These are phyloP conservation scores for Pueraria montana DNA, from an alignment of 306 rosid species.

Conservation along the genomic window DNA sequence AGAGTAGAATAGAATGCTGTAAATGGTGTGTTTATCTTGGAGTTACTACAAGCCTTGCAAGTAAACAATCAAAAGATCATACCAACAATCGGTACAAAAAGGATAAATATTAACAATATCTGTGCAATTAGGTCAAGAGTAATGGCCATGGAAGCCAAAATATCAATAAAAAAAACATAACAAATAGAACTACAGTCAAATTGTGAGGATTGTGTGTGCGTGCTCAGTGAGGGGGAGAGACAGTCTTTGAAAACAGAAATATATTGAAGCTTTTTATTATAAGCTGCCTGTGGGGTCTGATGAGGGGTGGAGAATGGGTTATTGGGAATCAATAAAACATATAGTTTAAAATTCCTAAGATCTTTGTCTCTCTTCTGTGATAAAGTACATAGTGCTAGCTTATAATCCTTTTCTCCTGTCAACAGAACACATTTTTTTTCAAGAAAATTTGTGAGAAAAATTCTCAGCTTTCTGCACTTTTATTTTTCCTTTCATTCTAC, in stretches of 20 bases:
- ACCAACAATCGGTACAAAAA: conserved; percentile 1
- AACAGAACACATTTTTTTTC: background rate
- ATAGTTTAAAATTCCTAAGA: background rate
- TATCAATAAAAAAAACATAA: background rate
- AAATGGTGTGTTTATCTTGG: background rate
- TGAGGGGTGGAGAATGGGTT: background rate
- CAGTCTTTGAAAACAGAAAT: background rate
- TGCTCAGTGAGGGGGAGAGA: background rate
- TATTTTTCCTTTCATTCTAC: background rate
- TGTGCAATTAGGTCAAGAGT: background rate
- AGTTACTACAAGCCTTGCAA: conserved; percentile 19
- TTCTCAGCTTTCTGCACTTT: background rate
- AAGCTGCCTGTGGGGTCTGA: conserved; percentile 11
- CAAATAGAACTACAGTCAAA: conserved; percentile 12
- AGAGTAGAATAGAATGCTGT: conserved; percentile 8
- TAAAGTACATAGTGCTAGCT: background rate
- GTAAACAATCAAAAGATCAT: conserved; percentile 11
- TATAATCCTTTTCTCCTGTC: background rate
- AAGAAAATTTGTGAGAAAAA: background rate
- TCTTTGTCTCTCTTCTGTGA: background rate
- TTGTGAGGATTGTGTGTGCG: conserved; percentile 1
- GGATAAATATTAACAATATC: background rate
- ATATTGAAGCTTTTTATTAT: conserved; percentile 2
- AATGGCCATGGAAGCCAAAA: background rate
- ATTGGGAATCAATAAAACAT: conserved; percentile 5